phyloP scores from a whole-genome alignment of 2,329 filamentous ascomycete species.

The Aureobasidium sp. region DNA sequence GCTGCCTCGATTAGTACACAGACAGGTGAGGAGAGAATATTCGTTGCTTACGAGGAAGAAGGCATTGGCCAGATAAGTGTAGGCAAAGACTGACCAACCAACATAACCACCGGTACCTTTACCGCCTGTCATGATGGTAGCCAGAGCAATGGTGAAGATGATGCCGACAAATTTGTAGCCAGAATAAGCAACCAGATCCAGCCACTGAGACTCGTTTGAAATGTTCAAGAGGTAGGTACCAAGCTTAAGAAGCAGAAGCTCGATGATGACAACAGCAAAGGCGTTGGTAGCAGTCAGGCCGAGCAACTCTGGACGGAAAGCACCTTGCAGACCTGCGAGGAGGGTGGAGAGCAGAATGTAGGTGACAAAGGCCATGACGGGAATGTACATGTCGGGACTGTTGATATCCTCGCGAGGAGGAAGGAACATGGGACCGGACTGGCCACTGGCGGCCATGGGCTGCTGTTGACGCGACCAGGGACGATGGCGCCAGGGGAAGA shows the following conservation, averaged over 20 bases:
- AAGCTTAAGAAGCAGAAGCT: slow-evolving; percentile 83
- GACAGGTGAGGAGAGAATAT: not conserved
- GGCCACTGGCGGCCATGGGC: slow-evolving; percentile 48
- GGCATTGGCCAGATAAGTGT: slow-evolving; percentile 89
- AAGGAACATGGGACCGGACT: slow-evolving; percentile 58
- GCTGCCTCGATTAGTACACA: slow-evolving; percentile 41
- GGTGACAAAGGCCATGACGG: slow-evolving; percentile 93
- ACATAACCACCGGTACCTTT: slow-evolving; percentile 80
- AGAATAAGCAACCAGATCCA: slow-evolving; percentile 90
- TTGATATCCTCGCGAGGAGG: slow-evolving; percentile 94
- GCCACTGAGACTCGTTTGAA: slow-evolving; percentile 83
- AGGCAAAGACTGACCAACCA: slow-evolving; percentile 81
- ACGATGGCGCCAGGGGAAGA: slow-evolving; percentile 96
- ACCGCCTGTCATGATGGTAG: slow-evolving; percentile 69
- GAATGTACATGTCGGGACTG: slow-evolving; percentile 99
- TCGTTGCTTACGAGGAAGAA: slow-evolving; percentile 73
- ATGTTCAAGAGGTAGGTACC: slow-evolving; percentile 92
- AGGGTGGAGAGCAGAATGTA: slow-evolving; percentile 93
- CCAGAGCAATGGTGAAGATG: slow-evolving; percentile 75
- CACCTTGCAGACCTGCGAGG: slow-evolving; percentile 77
- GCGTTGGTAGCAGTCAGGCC: slow-evolving; percentile 82
- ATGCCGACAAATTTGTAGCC: slow-evolving; percentile 99
- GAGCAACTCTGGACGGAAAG: slow-evolving; percentile 89
- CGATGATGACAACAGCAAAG: slow-evolving; percentile 71
- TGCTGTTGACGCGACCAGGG: slow-evolving; percentile 90